These are phyloP conservation scores for Teratosphaeria nubilosa DNA, from an alignment of 2,329 filamentous ascomycete genomes.

Conservation along the genomic window DNA sequence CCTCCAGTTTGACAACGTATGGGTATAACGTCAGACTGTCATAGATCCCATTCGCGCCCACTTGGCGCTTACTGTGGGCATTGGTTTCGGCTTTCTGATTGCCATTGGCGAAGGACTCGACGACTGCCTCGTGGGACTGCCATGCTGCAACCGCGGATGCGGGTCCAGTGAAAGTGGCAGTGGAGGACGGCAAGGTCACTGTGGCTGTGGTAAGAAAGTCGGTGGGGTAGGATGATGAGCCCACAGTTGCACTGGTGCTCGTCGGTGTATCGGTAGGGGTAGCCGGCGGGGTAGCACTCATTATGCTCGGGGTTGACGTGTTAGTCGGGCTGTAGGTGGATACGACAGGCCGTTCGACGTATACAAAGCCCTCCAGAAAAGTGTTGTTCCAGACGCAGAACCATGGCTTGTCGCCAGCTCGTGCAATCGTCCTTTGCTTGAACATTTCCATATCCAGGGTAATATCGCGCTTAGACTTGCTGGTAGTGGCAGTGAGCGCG, in stretches of 20 bases:
- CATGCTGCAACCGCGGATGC: constrained; percentile 6
- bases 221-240: constrained; percentile 5
- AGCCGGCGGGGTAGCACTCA: neutral
- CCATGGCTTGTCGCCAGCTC: constrained; percentile 54
- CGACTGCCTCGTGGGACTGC: neutral
- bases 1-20: constrained; percentile 55
- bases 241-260: constrained; percentile 8
- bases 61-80: constrained; percentile 5
- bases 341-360: constrained; percentile 44
- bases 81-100: constrained; percentile 5
- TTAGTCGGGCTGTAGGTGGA: constrained; percentile 5
- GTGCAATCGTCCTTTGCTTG: constrained; percentile 33
- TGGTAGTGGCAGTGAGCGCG: constrained; percentile 16
- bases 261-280: neutral
- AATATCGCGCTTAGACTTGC: constrained; percentile 11
- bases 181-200: constrained; percentile 8
- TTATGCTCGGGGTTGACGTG: neutral
- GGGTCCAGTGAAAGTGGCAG: constrained; percentile 12
- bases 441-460: constrained; percentile 13
- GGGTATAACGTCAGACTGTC: constrained; percentile 27
- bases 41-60: constrained; percentile 2
- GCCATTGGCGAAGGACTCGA: constrained; percentile 4
- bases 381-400: constrained; percentile 62
- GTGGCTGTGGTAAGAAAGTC: constrained; percentile 8
- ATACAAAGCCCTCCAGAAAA: constrained; percentile 57